Evolutionary conservation across 169 alveolate species (phyloP).

Genomic region (Cryptosporidium xiaoi): DNA sequence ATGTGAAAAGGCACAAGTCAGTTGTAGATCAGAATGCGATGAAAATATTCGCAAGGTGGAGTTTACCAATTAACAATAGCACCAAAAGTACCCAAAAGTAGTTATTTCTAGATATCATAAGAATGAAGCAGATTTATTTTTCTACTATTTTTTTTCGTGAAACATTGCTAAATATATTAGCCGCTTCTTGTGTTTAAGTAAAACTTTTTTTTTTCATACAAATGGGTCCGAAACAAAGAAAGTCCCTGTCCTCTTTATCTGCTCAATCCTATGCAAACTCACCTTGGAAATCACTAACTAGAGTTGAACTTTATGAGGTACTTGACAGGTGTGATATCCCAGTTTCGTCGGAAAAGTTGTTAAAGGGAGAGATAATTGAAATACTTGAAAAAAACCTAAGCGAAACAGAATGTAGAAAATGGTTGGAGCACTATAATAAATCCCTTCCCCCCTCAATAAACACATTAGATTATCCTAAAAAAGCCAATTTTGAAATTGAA

Average conservation of each 20-base stretch:
- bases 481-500: neutral
- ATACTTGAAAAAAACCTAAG: conserved; percentile 17
- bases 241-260: conserved; percentile 16
- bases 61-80: conserved; percentile 24
- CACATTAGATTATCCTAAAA: neutral
- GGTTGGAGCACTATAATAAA: conserved; percentile 58
- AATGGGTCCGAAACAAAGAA: conserved; percentile 59
- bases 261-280: conserved; percentile 34
- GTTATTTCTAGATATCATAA: no score
- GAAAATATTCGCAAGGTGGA: conserved; percentile 71
- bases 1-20: conserved; percentile 21
- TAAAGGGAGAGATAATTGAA: conserved; percentile 46
- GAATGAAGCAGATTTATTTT: no score
- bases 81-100: no score
- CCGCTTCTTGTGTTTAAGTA: no score
- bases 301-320: conserved; percentile 36
- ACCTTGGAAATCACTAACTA: conserved; percentile 59
- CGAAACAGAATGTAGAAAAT: conserved; percentile 42
- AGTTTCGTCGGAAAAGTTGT: conserved; percentile 28
- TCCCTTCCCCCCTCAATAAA: conserved; percentile 35
- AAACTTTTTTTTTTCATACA: neutral
- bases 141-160: no score
- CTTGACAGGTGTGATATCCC: conserved; percentile 39
- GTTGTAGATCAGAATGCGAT: conserved; percentile 46
- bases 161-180: no score